Evolutionary conservation across 2,329 filamentous ascomycete species (phyloP).

Genomic region (Colletotrichum echinochloae): DNA sequence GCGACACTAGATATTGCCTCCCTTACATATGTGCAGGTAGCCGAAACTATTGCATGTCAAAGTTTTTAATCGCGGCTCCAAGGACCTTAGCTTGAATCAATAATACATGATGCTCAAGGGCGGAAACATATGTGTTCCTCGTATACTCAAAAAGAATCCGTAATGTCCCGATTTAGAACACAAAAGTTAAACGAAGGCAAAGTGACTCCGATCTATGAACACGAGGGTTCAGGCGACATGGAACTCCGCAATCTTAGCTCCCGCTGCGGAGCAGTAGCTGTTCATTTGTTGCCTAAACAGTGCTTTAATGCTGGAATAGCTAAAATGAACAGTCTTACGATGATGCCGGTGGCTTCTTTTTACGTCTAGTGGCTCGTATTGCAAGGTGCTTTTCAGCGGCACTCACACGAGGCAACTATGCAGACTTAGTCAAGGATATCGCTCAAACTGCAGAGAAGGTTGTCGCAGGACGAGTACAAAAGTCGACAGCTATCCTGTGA

Average conservation of each 20-base stretch:
- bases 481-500: not conserved
- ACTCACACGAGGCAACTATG: not conserved
- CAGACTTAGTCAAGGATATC: not conserved
- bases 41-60: not conserved
- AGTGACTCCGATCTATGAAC: not conserved
- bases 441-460: not conserved
- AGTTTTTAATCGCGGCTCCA: not conserved
- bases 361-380: not conserved
- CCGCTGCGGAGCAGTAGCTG: not conserved
- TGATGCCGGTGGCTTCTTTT: not conserved
- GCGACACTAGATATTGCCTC: not conserved
- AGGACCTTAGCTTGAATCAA: not conserved
- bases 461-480: not conserved
- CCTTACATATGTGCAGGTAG: not conserved
- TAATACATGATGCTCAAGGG: not conserved
- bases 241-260: conserved; percentile 1
- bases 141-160: not conserved
- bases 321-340: not conserved
- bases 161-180: not conserved
- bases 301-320: not conserved
- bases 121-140: not conserved
- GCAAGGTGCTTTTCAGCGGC: not conserved
- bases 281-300: no score
- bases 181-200: not conserved
- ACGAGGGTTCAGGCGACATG: not conserved